Conservation (phyloP, 2,329 filamentous ascomycete species). For the Trichoderma endophyticum region DNA sequence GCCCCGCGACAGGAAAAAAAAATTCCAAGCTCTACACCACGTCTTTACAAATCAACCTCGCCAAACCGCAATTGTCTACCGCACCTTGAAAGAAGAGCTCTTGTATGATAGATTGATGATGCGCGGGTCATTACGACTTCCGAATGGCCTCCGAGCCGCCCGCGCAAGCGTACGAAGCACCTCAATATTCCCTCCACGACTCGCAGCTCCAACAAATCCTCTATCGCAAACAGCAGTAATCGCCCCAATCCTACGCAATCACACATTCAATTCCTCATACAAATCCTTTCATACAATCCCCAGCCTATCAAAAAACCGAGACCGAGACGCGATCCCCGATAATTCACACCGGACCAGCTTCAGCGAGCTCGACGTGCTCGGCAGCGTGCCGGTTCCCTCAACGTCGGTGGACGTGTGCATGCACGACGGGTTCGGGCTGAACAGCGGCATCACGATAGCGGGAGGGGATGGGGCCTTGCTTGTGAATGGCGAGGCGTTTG, state of each 20-base stretch:
- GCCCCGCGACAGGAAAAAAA: slow-evolving; percentile 14
- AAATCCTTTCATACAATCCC: slow-evolving; percentile 21
- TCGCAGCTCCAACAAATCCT: not conserved
- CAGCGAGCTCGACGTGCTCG: slow-evolving; percentile 72
- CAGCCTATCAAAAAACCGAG: slow-evolving; percentile 17
- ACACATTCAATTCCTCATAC: not conserved
- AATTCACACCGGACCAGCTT: slow-evolving; percentile 59
- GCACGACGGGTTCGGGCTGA: slow-evolving; percentile 78
- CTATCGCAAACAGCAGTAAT: not conserved
- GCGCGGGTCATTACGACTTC: slow-evolving; percentile 25
- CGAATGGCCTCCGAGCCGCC: slow-evolving; percentile 23
- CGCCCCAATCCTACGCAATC: not conserved
- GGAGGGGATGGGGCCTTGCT: slow-evolving; percentile 72
- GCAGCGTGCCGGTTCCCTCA: slow-evolving; percentile 69
- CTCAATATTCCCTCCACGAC: not conserved
- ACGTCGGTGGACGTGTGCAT: slow-evolving; percentile 82
- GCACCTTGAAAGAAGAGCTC: not conserved
- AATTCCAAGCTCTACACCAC: slow-evolving; percentile 13
- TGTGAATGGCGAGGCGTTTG: slow-evolving; percentile 81
- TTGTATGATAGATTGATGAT: not conserved
- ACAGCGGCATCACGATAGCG: slow-evolving; percentile 70
- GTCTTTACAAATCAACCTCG: not conserved
- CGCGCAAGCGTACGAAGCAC: slow-evolving; percentile 21
- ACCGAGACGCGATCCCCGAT: slow-evolving; percentile 26
- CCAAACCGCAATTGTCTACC: not conserved